Conservation (phyloP, 768 basidiomycete species). For the Paxillus ammoniavirescens region DNA sequence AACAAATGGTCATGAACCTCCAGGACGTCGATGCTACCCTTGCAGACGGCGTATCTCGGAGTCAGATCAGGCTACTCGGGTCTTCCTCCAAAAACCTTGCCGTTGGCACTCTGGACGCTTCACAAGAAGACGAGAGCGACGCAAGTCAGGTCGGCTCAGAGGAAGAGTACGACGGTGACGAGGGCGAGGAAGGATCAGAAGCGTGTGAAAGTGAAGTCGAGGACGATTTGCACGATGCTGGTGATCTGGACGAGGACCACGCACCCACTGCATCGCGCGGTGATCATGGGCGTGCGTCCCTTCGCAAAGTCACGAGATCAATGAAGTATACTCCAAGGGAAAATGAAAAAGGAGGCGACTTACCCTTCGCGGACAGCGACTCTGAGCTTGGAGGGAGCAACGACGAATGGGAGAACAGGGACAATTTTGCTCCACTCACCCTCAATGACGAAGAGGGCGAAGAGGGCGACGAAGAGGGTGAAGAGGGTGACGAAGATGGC, state of each 20-base stretch:
- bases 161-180: slow-evolving; percentile 24
- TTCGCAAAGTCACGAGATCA: slow-evolving; percentile 40
- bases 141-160: slow-evolving; percentile 32
- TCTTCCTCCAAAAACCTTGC: slow-evolving; percentile 73
- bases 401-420: slow-evolving; percentile 36
- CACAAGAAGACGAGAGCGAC: slow-evolving; percentile 36
- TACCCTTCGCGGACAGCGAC: slow-evolving; percentile 77
- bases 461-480: slow-evolving; percentile 46
- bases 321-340: slow-evolving; percentile 36
- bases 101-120: slow-evolving; percentile 32
- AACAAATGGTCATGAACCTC: slow-evolving; percentile 95
- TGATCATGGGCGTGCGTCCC: slow-evolving; percentile 51
- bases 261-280: not conserved
- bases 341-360: slow-evolving; percentile 38
- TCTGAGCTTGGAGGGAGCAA: slow-evolving; percentile 63
- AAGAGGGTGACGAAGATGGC: slow-evolving; percentile 45
- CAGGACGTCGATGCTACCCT: slow-evolving; percentile 85
- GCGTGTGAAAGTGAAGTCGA: not conserved
- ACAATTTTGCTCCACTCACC: slow-evolving; percentile 37
- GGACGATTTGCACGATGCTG: not conserved
- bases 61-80: slow-evolving; percentile 81
- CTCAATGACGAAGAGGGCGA: slow-evolving; percentile 52
- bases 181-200: slow-evolving; percentile 19
- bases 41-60: slow-evolving; percentile 76
- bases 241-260: slow-evolving; percentile 8